phyloP scores from a whole-genome alignment of 2,329 filamentous ascomycete species.

The Colletotrichum musae region DNA sequence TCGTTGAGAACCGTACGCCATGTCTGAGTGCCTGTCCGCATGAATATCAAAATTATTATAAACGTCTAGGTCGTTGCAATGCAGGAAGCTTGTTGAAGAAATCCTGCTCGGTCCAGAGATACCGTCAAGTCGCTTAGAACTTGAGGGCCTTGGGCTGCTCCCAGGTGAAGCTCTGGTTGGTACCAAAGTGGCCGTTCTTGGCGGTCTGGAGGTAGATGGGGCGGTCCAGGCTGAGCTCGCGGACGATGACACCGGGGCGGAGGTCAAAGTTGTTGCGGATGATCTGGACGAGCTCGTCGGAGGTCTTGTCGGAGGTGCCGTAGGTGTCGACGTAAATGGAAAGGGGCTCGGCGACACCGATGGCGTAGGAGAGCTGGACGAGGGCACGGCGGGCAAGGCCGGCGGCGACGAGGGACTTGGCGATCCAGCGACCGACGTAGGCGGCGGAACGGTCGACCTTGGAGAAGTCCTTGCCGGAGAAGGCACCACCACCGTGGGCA shows the following conservation, averaged over 20 bases:
- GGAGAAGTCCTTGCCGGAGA: slow-evolving; percentile 99
- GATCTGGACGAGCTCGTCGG: slow-evolving; percentile 94
- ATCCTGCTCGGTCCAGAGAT: slow-evolving; percentile 35
- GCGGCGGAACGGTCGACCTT: slow-evolving; percentile 99
- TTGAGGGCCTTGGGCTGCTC: slow-evolving; percentile 97
- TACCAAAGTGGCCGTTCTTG: slow-evolving; percentile 99
- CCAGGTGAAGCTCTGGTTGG: slow-evolving; percentile 98
- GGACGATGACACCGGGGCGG: slow-evolving; percentile 97
- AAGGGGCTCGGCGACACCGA: slow-evolving; percentile 97
- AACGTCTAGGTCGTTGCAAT: slow-evolving; percentile 44
- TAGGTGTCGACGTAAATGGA: slow-evolving; percentile 99
- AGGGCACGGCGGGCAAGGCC: slow-evolving; percentile 92
- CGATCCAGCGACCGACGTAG: slow-evolving; percentile 98
- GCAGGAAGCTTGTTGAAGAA: slow-evolving; percentile 44
- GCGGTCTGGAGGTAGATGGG: slow-evolving; percentile 99
- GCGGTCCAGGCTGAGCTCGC: slow-evolving; percentile 93
- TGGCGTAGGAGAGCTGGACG: slow-evolving; percentile 99
- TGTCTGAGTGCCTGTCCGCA: slow-evolving; percentile 41
- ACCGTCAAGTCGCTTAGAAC: slow-evolving; percentile 72
- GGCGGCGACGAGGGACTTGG: slow-evolving; percentile 95
- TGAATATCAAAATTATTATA: slow-evolving; percentile 41
- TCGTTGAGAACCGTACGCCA: slow-evolving; percentile 45
- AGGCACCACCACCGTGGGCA: slow-evolving; percentile 99
- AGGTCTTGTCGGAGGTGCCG: slow-evolving; percentile 90
- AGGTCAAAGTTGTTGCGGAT: slow-evolving; percentile 98